These are phyloP conservation scores for Planoprotostelium fungivorum DNA, from an alignment of 78 protist genomes.

Conservation along the genomic window DNA sequence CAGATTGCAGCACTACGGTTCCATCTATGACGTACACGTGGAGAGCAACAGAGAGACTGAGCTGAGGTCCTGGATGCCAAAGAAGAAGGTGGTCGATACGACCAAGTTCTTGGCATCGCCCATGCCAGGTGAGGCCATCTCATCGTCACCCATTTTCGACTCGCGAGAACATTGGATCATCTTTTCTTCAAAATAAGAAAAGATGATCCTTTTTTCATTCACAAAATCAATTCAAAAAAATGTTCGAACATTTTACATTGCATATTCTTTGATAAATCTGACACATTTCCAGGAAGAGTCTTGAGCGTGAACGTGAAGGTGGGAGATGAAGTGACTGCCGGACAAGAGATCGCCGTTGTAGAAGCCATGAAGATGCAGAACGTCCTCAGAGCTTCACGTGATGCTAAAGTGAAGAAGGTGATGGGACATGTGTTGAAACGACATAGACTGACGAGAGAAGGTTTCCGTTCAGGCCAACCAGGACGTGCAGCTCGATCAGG, in stretches of 20 bases:
- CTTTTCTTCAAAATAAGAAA: too few relatives aligned
- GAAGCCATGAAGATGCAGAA: constrained; percentile 99
- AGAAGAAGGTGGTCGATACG: constrained; percentile 29
- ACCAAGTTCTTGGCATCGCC: constrained; percentile 71
- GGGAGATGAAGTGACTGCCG: constrained; percentile 75
- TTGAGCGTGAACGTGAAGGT: constrained; percentile 63
- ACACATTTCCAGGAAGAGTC: constrained; percentile 44
- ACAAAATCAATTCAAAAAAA: constrained; percentile 7
- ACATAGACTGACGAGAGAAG: too few relatives aligned
- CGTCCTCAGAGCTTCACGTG: constrained; percentile 74
- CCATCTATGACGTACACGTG: constrained; percentile 33
- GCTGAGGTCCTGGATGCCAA: constrained; percentile 63
- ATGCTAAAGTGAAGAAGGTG: constrained; percentile 68
- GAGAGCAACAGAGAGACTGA: constrained; percentile 20
- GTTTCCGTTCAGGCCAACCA: neutral
- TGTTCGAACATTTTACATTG: neutral
- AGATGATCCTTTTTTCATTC: too few relatives aligned
- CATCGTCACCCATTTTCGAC: neutral
- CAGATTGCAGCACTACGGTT: constrained; percentile 60
- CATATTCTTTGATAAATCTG: neutral
- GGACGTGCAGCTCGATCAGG: neutral
- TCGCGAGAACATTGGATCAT: too few relatives aligned
- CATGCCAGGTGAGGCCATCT: constrained; percentile 79
- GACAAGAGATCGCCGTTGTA: constrained; percentile 82
- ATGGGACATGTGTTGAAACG: too few relatives aligned